Base-by-base conservation (phyloP, 305 asterid species). In the Petunia hybrid region DNA sequence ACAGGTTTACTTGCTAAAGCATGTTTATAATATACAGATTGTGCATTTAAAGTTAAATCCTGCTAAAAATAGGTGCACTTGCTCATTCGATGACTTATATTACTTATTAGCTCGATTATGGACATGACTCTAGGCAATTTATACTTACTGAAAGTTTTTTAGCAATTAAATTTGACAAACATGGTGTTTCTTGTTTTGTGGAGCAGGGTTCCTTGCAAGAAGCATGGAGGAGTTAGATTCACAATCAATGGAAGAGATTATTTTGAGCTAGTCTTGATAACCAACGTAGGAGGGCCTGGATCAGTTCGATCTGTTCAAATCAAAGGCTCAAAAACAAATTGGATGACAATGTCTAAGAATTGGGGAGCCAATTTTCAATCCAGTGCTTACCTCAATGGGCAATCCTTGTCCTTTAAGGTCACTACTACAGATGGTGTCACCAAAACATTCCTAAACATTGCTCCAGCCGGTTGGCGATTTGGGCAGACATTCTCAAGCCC, bases 321-420 rank as follows among this genome's bases (percentile, higher is more conserved):
- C 56, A 93, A 88, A 89, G 98, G 97, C 39, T 67, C 97, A 4
- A 88, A 79, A 60, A 87, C 91, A 2, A 85, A 80, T 2, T 94
- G 97, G 95, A 68, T 87, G 86, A n/a, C 93, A 7, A 94, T 94
- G 98, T 89, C 97, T 2, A 88, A 92, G 77, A 93, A 94, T 48
- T 94, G 97, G 97, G 98, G 98, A 51, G 92, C 92, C 1, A 93
- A 87, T 83, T 93, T 97, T 95, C 98, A 93, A 55, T 90, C 97
- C 0, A 91, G 81, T 67, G 36, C 88, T 3, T 89, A 85, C 36
- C 88, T 94, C 1, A 87, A 87, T 43, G 94, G 92, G 13, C 97
- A 94, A 81, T 66, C 92, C 1, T 9, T 93, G 36, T 93, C 98
- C 42, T 91, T 94, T 83, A 87, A 41, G 87, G 89, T 94, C 74